These are phyloP conservation scores for Rugosomyces carneus DNA, from an alignment of 1,284 basidiomycete genomes.

Conservation along the genomic window DNA sequence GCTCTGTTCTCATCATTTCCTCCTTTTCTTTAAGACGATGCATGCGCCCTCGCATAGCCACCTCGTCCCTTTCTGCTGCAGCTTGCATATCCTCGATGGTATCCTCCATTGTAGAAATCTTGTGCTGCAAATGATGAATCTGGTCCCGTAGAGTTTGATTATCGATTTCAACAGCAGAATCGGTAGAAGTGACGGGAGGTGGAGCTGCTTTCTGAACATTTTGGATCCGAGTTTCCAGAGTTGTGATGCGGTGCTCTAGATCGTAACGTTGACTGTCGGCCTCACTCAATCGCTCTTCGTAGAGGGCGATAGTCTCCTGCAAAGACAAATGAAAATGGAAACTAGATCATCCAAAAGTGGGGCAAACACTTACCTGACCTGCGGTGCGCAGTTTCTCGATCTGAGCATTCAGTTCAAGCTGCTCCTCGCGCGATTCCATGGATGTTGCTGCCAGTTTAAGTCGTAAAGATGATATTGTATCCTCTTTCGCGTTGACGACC, in stretches of 20 bases:
- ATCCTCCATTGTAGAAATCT: slow-evolving; percentile 76
- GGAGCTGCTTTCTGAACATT: slow-evolving; percentile 28
- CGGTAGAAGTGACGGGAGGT: slow-evolving; percentile 30
- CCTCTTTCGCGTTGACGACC: slow-evolving; percentile 46
- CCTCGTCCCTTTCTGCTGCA: slow-evolving; percentile 71
- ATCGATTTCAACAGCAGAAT: slow-evolving; percentile 76
- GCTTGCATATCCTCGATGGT: slow-evolving; percentile 74
- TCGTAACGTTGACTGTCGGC: slow-evolving; percentile 74
- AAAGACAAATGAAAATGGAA: slow-evolving; percentile 3
- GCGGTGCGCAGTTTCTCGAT: slow-evolving; percentile 79
- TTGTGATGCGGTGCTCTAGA: slow-evolving; percentile 61
- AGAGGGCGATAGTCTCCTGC: slow-evolving; percentile 87
- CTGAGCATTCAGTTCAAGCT: slow-evolving; percentile 58
- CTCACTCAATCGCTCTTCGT: slow-evolving; percentile 78
- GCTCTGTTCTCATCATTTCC: slow-evolving; percentile 61
- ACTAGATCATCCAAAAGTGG: neutral
- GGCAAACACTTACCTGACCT: slow-evolving; percentile 57
- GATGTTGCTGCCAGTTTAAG: slow-evolving; percentile 38
- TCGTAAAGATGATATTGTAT: slow-evolving; percentile 49
- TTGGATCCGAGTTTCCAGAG: slow-evolving; percentile 54
- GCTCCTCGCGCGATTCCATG: slow-evolving; percentile 57
- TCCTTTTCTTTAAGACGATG: slow-evolving; percentile 76
- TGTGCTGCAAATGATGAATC: slow-evolving; percentile 77
- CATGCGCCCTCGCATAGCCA: slow-evolving; percentile 56
- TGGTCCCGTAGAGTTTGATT: slow-evolving; percentile 90